Evolutionary conservation across 192 early-diverging fungal genomes (phyloP).

Genomic region (Dimargaris verticillata): DNA sequence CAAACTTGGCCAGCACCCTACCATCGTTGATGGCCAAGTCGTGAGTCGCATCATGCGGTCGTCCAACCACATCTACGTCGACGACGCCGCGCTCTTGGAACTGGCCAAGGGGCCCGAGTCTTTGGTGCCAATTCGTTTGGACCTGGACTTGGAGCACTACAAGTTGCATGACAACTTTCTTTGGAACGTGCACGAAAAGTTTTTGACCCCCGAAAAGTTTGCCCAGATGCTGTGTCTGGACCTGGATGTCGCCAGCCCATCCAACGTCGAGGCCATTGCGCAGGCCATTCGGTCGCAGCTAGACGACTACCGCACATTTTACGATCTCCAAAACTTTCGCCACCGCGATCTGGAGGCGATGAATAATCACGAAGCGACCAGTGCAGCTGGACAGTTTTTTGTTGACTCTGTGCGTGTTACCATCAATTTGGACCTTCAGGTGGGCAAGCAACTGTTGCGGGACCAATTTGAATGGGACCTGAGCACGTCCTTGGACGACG

Average conservation of each 20-base stretch:
- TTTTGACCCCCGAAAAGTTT: constrained; percentile 54
- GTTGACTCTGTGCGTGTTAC: constrained; percentile 18
- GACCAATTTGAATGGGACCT: constrained; percentile 81
- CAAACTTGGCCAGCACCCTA: not conserved
- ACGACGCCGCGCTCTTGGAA: not conserved
- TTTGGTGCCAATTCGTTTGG: constrained; percentile 62
- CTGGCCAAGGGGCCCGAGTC: constrained; percentile 38
- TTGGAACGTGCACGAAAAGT: constrained; percentile 63
- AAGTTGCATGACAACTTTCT: constrained; percentile 62
- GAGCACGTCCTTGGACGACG: constrained; percentile 27
- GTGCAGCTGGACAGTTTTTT: not conserved
- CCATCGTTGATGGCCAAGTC: constrained; percentile 1
- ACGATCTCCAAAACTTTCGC: constrained; percentile 27
- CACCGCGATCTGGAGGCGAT: constrained; percentile 22
- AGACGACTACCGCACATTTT: constrained; percentile 33
- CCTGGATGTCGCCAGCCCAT: constrained; percentile 28
- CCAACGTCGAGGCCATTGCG: constrained; percentile 33
- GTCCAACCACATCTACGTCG: not conserved
- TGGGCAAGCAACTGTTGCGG: constrained; percentile 44
- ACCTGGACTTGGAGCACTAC: constrained; percentile 59
- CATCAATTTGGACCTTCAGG: constrained; percentile 49
- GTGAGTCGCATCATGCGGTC: constrained; percentile 1
- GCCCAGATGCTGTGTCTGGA: constrained; percentile 54
- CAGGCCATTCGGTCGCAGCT: constrained; percentile 43
- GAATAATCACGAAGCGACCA: not conserved